A percentile compares a stretch with the other conserved stretches of the same genome.
Evolutionary conservation across 306 rosid genomes (phyloP).

Genomic region (Citrullus amarus): DNA sequence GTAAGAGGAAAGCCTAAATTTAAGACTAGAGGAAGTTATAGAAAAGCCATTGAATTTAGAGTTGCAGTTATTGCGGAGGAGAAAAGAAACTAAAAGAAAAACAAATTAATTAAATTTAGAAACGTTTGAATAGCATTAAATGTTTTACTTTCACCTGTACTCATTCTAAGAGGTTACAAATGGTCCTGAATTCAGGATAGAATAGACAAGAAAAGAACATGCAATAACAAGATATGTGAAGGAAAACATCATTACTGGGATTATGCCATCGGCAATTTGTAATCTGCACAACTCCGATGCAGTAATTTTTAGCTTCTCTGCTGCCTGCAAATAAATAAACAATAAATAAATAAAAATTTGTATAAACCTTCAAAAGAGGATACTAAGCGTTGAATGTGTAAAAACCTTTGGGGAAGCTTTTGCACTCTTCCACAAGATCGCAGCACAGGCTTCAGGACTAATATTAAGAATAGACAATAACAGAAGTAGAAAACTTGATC

Average conservation of each 20-base stretch:
- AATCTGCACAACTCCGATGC: conserved; percentile 50
- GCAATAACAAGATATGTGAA: conserved; percentile 2
- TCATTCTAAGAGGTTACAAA: neutral
- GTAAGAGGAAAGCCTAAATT: neutral
- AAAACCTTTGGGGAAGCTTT: conserved; percentile 85
- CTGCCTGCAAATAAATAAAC: conserved; percentile 46
- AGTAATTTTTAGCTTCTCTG: conserved; percentile 70
- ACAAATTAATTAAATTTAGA: neutral
- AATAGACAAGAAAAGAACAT: neutral
- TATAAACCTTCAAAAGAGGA: conserved; percentile 7
- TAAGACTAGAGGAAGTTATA: neutral
- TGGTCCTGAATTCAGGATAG: neutral
- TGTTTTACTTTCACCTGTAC: neutral
- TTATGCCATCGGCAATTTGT: conserved; percentile 70
- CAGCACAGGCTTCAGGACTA: conserved; percentile 98
- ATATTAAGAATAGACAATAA: conserved; percentile 21
- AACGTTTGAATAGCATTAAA: neutral
- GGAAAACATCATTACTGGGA: conserved; percentile 52
- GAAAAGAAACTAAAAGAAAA: neutral
- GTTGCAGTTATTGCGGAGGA: neutral
- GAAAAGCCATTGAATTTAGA: neutral
- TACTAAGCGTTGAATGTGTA: neutral
- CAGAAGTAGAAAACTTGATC: conserved; percentile 16
- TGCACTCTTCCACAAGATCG: conserved; percentile 86
- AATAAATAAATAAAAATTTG: neutral